A percentile compares a stretch with the other conserved stretches of the same genome.
These are phyloP conservation scores for Penicillium sclerotigenum DNA, from an alignment of 2,329 filamentous ascomycete species.

Conservation along the genomic window DNA sequence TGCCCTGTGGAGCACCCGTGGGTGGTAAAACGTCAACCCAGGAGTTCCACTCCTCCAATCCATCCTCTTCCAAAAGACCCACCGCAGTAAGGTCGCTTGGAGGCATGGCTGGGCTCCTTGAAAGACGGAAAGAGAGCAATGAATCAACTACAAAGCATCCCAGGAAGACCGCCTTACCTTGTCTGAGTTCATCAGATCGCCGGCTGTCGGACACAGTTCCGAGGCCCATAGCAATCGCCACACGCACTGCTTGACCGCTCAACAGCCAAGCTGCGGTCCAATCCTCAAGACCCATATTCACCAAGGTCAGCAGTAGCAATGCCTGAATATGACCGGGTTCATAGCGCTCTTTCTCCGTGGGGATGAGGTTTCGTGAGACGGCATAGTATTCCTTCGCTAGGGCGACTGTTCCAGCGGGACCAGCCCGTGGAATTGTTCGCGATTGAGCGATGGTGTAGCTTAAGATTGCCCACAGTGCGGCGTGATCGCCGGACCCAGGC, in stretches of 20 bases:
- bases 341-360: constrained; percentile 39
- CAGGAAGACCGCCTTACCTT: constrained; percentile 47
- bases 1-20: constrained; percentile 27
- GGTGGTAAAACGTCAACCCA: constrained; percentile 55
- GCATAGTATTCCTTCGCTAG: constrained; percentile 37
- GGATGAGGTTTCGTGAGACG: constrained; percentile 38
- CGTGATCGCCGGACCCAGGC: constrained; percentile 42
- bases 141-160: constrained; percentile 56
- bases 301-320: constrained; percentile 46
- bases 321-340: constrained; percentile 46
- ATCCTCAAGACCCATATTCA: constrained; percentile 49
- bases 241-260: constrained; percentile 52
- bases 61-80: constrained; percentile 61
- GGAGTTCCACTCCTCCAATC: constrained; percentile 70
- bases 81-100: constrained; percentile 47
- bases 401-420: constrained; percentile 17
- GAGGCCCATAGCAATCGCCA: constrained; percentile 43
- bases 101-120: constrained; percentile 46
- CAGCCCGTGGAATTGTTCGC: constrained; percentile 15
- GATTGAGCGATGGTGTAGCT: constrained; percentile 42
- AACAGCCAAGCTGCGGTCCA: constrained; percentile 53
- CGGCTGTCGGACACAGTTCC: constrained; percentile 25
- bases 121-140: constrained; percentile 49
- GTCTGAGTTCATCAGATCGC: constrained; percentile 32
- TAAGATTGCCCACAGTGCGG: constrained; percentile 44